Base-by-base conservation (phyloP, 2,329 filamentous ascomycete genomes). In the Sporothrix variecibatus region DNA sequence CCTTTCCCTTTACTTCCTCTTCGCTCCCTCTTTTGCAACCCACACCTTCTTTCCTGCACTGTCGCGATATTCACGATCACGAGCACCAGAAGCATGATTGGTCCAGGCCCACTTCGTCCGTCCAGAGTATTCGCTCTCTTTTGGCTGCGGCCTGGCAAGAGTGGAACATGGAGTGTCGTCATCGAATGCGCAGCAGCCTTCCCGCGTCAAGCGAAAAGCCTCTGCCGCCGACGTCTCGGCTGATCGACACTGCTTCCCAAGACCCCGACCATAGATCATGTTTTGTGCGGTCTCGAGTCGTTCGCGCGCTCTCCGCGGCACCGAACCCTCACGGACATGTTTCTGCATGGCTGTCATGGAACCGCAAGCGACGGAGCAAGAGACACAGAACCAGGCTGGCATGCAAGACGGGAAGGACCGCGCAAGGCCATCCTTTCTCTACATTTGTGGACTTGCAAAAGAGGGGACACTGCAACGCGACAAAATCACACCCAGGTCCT, bases 391-490 rank as follows among this genome's bases (percentile, higher is more conserved):
- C n/a, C 23, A 72, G 6, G 1, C 60, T 20, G n/a, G 20, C 20
- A 56, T 49, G 51, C 49, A 58, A 26, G 38, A 11, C 60, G 60
- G 71, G 49, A 67, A 72, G 71, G 71, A 40, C 71, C 71, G 60
- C 8, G 58, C 43, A n/a, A 38, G 26, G 28, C 58, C n/a, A 28
- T 67, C 38, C 8, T n/a, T 43, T 28, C 38, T 67, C 38, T 67
- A 34, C 34, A n/a, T 34, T 34, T 56, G 4, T 23, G n/a, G 8
- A 46, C 38, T 28, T 7, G 7, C 26, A 4, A 69, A 43, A 15
- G 23, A 15, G 20, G 34, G 26, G 11, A 20, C 26, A 43, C 17
- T 51, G 58, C 58, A 64, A 51, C 40, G 12, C 56, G 26, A 34
- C 20, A 43, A 11, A 6, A 43, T 11, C 53, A 15, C 40, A 53